phyloP scores from a whole-genome alignment of 2,329 filamentous ascomycete genomes.

The Xylariaceae sp. region DNA sequence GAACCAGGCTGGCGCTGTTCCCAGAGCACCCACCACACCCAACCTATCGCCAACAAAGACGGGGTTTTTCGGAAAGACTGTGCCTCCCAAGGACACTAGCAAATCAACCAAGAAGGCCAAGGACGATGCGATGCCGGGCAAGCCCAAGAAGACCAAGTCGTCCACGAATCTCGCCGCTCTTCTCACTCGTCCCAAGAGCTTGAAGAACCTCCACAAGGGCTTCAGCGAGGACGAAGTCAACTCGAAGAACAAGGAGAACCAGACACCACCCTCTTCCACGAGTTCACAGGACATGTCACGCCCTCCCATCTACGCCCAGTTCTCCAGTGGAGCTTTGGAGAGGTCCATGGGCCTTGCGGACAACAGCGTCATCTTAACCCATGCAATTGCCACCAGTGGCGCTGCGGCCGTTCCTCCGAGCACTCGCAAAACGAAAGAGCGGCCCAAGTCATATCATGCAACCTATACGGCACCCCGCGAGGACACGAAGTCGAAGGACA shows the following conservation, averaged over 20 bases:
- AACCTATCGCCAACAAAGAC: conserved; percentile 30
- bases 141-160: conserved; percentile 78
- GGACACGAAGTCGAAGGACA: conserved; percentile 9
- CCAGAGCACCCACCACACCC: conserved; percentile 28
- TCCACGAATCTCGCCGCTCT: conserved; percentile 77
- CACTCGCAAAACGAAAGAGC: conserved; percentile 36
- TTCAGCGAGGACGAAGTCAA: conserved; percentile 49
- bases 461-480: conserved; percentile 28
- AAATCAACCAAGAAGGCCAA: conserved; percentile 42
- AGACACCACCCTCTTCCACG: conserved; percentile 55
- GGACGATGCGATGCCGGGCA: conserved; percentile 48
- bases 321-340: conserved; percentile 44
- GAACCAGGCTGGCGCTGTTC: conserved; percentile 40
- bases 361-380: conserved; percentile 10
- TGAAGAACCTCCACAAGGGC: conserved; percentile 60
- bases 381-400: conserved; percentile 5
- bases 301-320: conserved; percentile 80
- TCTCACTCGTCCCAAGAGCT: conserved; percentile 71
- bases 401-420: conserved; percentile 21
- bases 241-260: conserved; percentile 78
- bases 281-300: conserved; percentile 42
- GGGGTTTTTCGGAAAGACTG: conserved; percentile 24
- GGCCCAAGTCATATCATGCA: conserved; percentile 52
- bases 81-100: conserved; percentile 42
- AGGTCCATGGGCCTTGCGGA: conserved; percentile 18